Percentiles rank a stretch among this genome's conserved stretches.
Conservation (phyloP, 2,329 filamentous ascomycete species). For the Sporothrix brunneoviolacea region DNA sequence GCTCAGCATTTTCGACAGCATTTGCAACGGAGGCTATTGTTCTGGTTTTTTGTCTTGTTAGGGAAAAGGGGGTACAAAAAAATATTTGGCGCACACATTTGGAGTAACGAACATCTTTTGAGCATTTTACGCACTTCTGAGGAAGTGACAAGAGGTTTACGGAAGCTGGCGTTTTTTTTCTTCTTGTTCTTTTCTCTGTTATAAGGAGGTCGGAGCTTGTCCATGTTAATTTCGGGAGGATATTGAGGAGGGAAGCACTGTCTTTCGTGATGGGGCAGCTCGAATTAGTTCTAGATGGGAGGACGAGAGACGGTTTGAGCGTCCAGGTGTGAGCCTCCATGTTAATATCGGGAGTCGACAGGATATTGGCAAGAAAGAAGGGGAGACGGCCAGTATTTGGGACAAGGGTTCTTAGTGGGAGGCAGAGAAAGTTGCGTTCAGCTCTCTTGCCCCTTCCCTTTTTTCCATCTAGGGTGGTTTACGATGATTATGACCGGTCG, state of each 20-base stretch:
- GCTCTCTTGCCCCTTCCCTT: not conserved
- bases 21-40: slow-evolving; percentile 5
- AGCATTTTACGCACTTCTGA: slow-evolving; percentile 12
- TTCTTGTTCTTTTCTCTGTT: not conserved
- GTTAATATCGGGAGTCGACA: not conserved
- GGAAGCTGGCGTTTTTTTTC: slow-evolving; percentile 3
- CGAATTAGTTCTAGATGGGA: no score
- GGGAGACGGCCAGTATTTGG: no score
- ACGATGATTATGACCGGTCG: slow-evolving; percentile 11
- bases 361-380: not conserved
- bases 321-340: no score
- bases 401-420: no score
- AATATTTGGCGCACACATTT: slow-evolving; percentile 10
- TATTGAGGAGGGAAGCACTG: no score
- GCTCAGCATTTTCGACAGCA: slow-evolving; percentile 16
- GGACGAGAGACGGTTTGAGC: no score
- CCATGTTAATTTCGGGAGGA: no score
- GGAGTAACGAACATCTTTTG: slow-evolving; percentile 14
- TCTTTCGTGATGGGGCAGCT: no score
- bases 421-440: not conserved
- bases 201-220: no score
- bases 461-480: not conserved
- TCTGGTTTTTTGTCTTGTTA: not conserved
- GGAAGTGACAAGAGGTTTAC: slow-evolving; percentile 5
- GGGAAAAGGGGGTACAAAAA: not conserved